Evolutionary conservation across 176 grass and related monocot genomes (phyloP), one percentile per base, ranked within the genome.

Genomic region (Zea luxurians): DNA sequence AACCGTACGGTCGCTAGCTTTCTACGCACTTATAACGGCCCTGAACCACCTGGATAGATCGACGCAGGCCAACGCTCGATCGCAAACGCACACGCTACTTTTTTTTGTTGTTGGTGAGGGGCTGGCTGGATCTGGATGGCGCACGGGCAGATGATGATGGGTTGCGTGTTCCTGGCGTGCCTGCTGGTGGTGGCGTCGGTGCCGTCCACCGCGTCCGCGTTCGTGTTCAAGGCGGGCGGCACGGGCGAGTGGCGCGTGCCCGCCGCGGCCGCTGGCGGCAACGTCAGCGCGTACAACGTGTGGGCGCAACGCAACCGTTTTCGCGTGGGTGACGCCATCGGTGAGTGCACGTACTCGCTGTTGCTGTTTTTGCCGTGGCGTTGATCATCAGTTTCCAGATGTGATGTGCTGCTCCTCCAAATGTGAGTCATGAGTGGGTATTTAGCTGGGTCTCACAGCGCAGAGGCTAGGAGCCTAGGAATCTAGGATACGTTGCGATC

Each of bases 281-380:
- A 53, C 78, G 48, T 12, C 58, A 50, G 20, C 58, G 70, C 89
- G 0, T 95, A 95, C 81, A 92, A 85, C 78, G 84, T 82, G 12
- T 95, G 92, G 96, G 96, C 96, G 10, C 77, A 91, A 65, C 86
- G 77, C 65, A 89, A 71, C 79, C 92, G 96, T 17, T 99, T 99
- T 47, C 75, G 89, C 81, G 69, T 88, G 16, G 96, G 90, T 20
- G 96, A 99, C 75, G 83, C 83, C 37, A 47, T 98, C 76, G 72
- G 95, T 93, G 86, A 71, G 75, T 46, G 20, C 16, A 50, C 48
- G 13, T 13, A 11, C 16, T 6, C 4, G 41, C 41, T 57, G 53
- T 6, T n/a, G 52, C 52, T 55, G 52, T 18, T 20, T 8, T 8
- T 58, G 54, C 54, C 7, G 54, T 18, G 15, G 0, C 53, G 8